Evolutionary conservation across 768 basidiomycete genomes (phyloP), one percentile per base, ranked within the genome.

Genomic region (Leccinum subgranulosum): DNA sequence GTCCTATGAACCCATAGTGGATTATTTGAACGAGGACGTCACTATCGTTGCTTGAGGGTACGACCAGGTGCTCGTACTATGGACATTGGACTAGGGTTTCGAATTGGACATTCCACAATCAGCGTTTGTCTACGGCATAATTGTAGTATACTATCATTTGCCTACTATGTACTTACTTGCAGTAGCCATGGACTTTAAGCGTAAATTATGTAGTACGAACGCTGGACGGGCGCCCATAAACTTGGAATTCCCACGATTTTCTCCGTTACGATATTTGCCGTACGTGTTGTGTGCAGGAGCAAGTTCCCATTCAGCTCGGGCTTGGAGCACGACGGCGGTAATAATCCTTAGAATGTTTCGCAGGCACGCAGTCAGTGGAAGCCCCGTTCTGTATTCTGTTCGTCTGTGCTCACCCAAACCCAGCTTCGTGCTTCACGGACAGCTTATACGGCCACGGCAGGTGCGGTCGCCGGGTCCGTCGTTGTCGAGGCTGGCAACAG

Each of bases 391-490:
- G 21, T 6, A 27, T 11, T 10, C 27, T 5, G 43, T 3, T 55
- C 34, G 19, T 34, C 2, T 17, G 0, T 51, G 17, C 54, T 56
- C 11, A 63, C 45, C 3, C 10, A 10, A 21, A 7, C 10, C 19
- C 28, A 69, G 68, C 39, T 69, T 61, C 66, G 68, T 59, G 66
- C 56, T 48, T 69, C 68, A 50, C 58, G 66, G 43, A 70, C 60
- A 10, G 60, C 58, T 14, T 64, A 64, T 43, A 23, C 70, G 14
- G 55, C 66, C 33, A 58, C 66, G 45, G 57, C 51, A 1, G 58
- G 59, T 28, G 64, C 34, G 14, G 60, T 59, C 34, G 39, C 17
- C 17, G 69, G 61, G 33, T 61, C 58, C 17, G 19, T 68, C 31
- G 52, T 61, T 12, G 48, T 28, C 27, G 69, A 68, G 59, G 41